Base-by-base conservation (phyloP, 495 filamentous ascomycete genomes). In the Penicillium alfredii region DNA sequence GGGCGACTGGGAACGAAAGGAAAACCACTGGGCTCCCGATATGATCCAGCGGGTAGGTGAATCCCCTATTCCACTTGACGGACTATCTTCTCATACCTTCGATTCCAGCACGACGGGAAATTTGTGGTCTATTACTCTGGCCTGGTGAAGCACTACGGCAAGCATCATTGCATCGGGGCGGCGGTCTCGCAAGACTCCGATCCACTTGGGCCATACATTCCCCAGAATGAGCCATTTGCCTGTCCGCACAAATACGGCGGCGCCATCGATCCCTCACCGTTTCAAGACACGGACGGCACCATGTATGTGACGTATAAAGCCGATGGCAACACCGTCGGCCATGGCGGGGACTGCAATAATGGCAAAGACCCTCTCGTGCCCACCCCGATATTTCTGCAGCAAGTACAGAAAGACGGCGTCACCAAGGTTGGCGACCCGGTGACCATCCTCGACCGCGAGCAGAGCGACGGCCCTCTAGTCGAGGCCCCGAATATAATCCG, bases 51-150 rank as follows among this genome's bases (percentile, higher is more conserved):
- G 55, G 13, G 62, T 63, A 55, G 40, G 53, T 49, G 20, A 13
- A 14, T 4, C 11, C 11, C 3, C 23, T 16, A 5, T 16, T 16
- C 12, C 13, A n/a, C n/a, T n/a, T n/a, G n/a, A n/a, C n/a, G n/a
- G 9, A 16, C 16, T 26, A 16, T 39, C 15, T 24, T 21, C 19
- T 31, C 25, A 35, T 21, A 17, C 16, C 22, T 11, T 13, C n/a
- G n/a, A n/a, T 18, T 13, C 14, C 26, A 64, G 64, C 45, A 58
- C 19, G 54, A 69, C 40, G 68, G 66, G 14, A 53, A 33, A 20
- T 81, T 68, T 45, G 61, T 78, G 3, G 61, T 81, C 51, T 79
- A 79, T 51, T 80, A 75, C 47, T 58, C 68, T 11, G 76, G 66
- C 6, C 52, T 67, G 33, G 49, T 60, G 5, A 55, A 59, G 6